phyloP scores from a whole-genome alignment of 768 basidiomycete species.

The Serendipita indica region DNA sequence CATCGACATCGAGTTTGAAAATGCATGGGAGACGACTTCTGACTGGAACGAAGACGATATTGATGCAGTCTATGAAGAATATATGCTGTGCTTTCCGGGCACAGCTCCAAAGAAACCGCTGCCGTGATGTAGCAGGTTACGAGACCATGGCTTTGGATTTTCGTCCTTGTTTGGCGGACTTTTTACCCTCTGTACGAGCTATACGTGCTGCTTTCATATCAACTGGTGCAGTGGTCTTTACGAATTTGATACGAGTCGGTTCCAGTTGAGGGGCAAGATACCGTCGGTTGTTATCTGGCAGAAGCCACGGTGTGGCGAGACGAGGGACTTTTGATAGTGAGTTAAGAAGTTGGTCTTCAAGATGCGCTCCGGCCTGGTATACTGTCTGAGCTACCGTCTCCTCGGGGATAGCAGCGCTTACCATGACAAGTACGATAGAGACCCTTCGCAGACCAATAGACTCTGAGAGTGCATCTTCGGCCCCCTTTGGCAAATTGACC shows the following conservation, averaged over 20 bases:
- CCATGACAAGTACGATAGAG: conserved; percentile 52
- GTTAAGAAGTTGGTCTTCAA: background rate
- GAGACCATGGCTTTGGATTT: background rate
- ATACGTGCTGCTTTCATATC: conserved; percentile 63
- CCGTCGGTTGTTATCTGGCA: conserved; percentile 20
- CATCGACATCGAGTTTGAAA: conserved; percentile 74
- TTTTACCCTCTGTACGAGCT: conserved; percentile 34
- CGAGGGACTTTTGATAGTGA: conserved; percentile 28
- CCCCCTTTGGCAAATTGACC: conserved; percentile 48
- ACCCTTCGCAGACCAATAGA: conserved; percentile 51
- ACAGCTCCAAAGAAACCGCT: background rate
- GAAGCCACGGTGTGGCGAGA: conserved; percentile 52
- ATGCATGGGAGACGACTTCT: conserved; percentile 79
- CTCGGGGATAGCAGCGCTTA: conserved; percentile 25
- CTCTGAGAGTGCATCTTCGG: conserved; percentile 45
- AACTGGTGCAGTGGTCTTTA: conserved; percentile 61
- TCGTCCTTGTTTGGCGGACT: conserved; percentile 30
- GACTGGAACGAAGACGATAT: conserved; percentile 86
- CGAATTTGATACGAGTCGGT: conserved; percentile 69
- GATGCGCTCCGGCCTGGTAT: too few species aligned
- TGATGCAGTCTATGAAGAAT: conserved; percentile 58
- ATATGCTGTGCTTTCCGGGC: conserved; percentile 48
- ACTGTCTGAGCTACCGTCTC: background rate
- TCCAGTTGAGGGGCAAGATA: conserved; percentile 25
- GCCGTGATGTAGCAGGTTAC: too few species aligned